Conservation (phyloP, 305 asterid species). For the Fraxinus dipetala region DNA sequence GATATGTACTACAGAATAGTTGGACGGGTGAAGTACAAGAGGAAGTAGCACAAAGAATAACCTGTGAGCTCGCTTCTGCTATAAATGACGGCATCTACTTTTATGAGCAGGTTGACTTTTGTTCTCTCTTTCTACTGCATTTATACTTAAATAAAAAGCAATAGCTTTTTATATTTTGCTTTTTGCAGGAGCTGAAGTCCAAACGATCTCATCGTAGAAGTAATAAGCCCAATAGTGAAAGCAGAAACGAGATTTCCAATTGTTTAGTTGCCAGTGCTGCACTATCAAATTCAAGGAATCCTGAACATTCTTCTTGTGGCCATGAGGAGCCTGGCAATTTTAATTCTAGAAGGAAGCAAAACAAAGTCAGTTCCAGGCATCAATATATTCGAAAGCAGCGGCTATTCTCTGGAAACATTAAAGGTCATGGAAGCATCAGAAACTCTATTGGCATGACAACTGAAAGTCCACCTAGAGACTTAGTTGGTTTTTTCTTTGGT, state of each 20-base stretch:
- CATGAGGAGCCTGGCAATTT: conserved; percentile 47
- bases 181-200: conserved; percentile 65
- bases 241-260: conserved; percentile 49
- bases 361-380: conserved; percentile 57
- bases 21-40: conserved; percentile 39
- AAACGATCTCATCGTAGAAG: conserved; percentile 44
- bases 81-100: conserved; percentile 82
- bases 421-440: conserved; percentile 50
- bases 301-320: conserved; percentile 50
- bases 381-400: conserved; percentile 59
- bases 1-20: conserved; percentile 45
- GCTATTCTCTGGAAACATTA: conserved; percentile 53
- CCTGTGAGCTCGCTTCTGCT: conserved; percentile 76
- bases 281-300: conserved; percentile 34
- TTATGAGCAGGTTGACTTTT: conserved; percentile 74
- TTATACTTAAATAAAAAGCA: conserved; percentile 9
- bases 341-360: conserved; percentile 54
- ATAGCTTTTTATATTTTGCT: conserved; percentile 3
- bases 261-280: conserved; percentile 38
- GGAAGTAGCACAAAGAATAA: conserved; percentile 49
- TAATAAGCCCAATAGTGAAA: conserved; percentile 37
- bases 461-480: conserved; percentile 82
- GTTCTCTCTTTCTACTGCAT: conserved; percentile 23
- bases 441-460: conserved; percentile 43
- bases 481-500: conserved; percentile 93